Conservation (phyloP, 1,284 basidiomycete species). For the Xanthoconium separans region DNA sequence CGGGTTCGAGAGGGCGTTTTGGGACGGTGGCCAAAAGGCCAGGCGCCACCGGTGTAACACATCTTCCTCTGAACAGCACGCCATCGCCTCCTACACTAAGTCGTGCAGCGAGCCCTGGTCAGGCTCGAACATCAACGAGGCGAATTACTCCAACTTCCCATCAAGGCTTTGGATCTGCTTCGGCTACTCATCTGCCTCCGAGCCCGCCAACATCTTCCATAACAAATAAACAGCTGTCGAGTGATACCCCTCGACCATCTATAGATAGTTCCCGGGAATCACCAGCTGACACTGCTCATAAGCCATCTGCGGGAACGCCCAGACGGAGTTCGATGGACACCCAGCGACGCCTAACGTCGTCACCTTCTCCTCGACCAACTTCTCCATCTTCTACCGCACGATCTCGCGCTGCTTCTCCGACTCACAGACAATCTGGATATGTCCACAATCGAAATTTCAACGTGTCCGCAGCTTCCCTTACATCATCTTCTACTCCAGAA, state of each 20-base stretch:
- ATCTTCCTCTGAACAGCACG: constrained; percentile 39
- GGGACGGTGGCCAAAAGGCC: constrained; percentile 37
- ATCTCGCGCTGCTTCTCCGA: constrained; percentile 38
- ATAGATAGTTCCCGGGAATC: constrained; percentile 32
- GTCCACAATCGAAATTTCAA: constrained; percentile 52
- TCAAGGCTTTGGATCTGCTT: constrained; percentile 36
- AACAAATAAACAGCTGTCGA: constrained; percentile 33
- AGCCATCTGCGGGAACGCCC: constrained; percentile 29
- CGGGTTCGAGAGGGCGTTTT: constrained; percentile 42
- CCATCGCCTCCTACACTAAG: constrained; percentile 36
- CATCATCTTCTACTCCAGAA: constrained; percentile 45
- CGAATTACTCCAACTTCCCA: constrained; percentile 34
- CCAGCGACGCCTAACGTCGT: constrained; percentile 30
- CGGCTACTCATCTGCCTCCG: constrained; percentile 37
- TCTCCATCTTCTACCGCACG: constrained; percentile 27
- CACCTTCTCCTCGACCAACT: constrained; percentile 38
- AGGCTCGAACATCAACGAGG: constrained; percentile 34
- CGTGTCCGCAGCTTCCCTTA: constrained; percentile 53
- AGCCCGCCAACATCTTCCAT: constrained; percentile 28
- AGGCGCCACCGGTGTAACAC: constrained; percentile 39
- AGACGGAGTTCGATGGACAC: constrained; percentile 33
- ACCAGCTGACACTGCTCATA: constrained; percentile 34
- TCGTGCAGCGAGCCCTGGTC: constrained; percentile 43
- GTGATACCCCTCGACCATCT: constrained; percentile 31
- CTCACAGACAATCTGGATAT: constrained; percentile 44